Conservation (phyloP, 2,329 filamentous ascomycete genomes). For the Hypoxylon sp. region DNA sequence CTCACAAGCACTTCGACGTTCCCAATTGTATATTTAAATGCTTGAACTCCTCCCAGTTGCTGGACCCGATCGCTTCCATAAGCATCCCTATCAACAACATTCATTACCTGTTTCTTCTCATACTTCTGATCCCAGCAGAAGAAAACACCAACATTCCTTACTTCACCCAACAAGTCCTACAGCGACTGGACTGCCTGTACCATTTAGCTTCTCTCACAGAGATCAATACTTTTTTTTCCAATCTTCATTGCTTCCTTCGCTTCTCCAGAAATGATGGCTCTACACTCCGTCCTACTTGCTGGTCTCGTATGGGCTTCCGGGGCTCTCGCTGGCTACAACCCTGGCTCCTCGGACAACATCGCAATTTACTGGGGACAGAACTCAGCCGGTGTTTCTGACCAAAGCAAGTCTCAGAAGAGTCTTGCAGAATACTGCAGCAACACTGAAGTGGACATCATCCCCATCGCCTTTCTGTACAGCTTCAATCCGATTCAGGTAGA, state of each 20-base stretch:
- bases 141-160: constrained; percentile 1
- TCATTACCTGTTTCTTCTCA: constrained; percentile 17
- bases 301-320: constrained; percentile 28
- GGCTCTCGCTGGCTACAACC: constrained; percentile 59
- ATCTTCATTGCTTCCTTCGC: background rate
- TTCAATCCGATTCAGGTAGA: constrained; percentile 70
- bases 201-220: background rate
- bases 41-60: constrained; percentile 3
- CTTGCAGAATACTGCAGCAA: constrained; percentile 70
- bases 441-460: constrained; percentile 68
- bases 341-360: constrained; percentile 65
- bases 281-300: constrained; percentile 1
- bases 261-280: constrained; percentile 18
- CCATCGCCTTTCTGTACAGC: constrained; percentile 72
- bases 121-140: constrained; percentile 1
- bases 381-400: constrained; percentile 63
- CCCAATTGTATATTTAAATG: constrained; percentile 30
- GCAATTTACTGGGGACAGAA: constrained; percentile 65
- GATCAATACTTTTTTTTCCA: background rate
- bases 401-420: constrained; percentile 62
- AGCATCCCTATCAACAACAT: constrained; percentile 8
- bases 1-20: constrained; percentile 2
- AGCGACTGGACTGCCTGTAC: background rate
- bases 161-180: constrained; percentile 2
- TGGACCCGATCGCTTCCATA: background rate